Conservation (phyloP, 2,329 filamentous ascomycete genomes). For the Colletotrichum simmondsii region DNA sequence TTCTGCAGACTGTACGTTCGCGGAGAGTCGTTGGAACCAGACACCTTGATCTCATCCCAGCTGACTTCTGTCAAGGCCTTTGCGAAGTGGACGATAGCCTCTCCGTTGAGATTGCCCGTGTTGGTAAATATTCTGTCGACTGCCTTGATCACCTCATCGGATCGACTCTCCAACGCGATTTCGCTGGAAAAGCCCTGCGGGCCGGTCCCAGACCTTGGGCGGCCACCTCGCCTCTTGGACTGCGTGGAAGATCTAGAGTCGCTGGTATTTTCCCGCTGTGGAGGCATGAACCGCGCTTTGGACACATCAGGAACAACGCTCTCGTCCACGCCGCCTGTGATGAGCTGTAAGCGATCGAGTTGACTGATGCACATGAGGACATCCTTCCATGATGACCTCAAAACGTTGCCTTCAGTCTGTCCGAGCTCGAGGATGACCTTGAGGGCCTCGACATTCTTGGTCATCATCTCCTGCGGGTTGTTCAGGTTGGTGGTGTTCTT, state of each 20-base stretch:
- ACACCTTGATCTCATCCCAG: slow-evolving; percentile 99
- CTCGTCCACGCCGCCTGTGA: slow-evolving; percentile 94
- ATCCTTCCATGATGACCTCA: slow-evolving; percentile 94
- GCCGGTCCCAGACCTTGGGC: slow-evolving; percentile 65
- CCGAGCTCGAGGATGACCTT: slow-evolving; percentile 93
- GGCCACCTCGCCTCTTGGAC: slow-evolving; percentile 52
- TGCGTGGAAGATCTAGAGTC: slow-evolving; percentile 76
- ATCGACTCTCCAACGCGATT: slow-evolving; percentile 91
- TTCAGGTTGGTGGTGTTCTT: slow-evolving; percentile 96
- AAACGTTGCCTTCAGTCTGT: slow-evolving; percentile 88
- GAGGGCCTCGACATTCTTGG: slow-evolving; percentile 95
- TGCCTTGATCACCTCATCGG: slow-evolving; percentile 90
- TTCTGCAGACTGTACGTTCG: slow-evolving; percentile 98
- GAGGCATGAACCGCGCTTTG: slow-evolving; percentile 77
- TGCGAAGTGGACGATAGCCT: slow-evolving; percentile 96
- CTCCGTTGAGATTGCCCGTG: slow-evolving; percentile 90
- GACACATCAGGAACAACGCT: slow-evolving; percentile 92
- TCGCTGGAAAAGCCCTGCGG: slow-evolving; percentile 78
- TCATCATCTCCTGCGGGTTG: slow-evolving; percentile 93
- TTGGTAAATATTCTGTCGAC: slow-evolving; percentile 98
- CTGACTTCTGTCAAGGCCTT: slow-evolving; percentile 93
- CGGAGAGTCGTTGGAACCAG: slow-evolving; percentile 93
- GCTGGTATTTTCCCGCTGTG: slow-evolving; percentile 62
- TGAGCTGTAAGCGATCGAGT: slow-evolving; percentile 92
- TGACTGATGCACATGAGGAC: slow-evolving; percentile 96